Evolutionary conservation across 441 rosid species (phyloP), one percentile per base, ranked within the genome.

Genomic region (Brassica hybrid): DNA sequence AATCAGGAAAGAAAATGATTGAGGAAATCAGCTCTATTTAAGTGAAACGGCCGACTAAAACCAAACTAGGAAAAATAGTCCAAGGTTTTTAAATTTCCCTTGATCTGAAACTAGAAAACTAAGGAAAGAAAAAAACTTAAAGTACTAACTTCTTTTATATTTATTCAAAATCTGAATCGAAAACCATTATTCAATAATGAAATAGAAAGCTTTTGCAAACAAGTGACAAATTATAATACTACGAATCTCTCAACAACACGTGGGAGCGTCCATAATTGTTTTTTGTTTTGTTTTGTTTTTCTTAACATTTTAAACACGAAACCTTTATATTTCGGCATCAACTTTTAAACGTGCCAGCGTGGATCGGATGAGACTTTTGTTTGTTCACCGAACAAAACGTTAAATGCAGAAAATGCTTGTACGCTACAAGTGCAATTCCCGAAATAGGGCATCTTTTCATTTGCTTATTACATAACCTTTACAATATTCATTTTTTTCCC

Each of bases 401-500:
- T 65, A 57, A 71, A 58, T 57, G 65, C 19, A 57, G 27, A 56
- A 30, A 65, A 18, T 9, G 65, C 76, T 57, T 77, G 67, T 60
- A 77, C 67, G 76, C 72, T 65, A 71, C 65, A 77, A 17, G 13
- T 65, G 67, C 21, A 71, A 41, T 71, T 41, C 61, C 76, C 10
- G 7, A 56, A 34, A 67, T 41, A 23, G 32, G 27, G 25, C 45
- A 38, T 50, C 13, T 61, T 32, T 19, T 34, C 69, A 69, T 61
- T 32, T 69, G 79, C 69, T 68, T 61, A 60, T 76, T 61, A 68
- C 62, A 14, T 14, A 11, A 69, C 58, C 73, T 61, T 76, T 76
- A 68, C 25, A 60, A 48, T 8, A 36, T 36, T 36, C 32, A 5
- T 8, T 2, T 36, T 7, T 36, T 34, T 34, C 38, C 38, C 38